Evolutionary conservation across 2,329 filamentous ascomycete genomes (phyloP).

Genomic region (Colletotrichum higginsianum): DNA sequence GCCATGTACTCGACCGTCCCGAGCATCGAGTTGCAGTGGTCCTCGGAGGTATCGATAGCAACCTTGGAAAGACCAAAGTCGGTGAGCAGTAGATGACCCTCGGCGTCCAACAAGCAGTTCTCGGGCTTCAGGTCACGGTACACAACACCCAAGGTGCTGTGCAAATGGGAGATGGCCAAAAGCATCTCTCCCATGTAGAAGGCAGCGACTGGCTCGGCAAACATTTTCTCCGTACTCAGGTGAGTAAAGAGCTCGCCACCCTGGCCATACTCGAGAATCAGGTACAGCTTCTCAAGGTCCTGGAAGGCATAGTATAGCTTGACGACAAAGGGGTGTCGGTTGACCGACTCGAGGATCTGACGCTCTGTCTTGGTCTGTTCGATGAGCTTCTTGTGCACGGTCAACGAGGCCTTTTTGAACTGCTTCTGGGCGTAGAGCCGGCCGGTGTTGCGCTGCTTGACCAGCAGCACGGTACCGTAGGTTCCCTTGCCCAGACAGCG

Average conservation of each 20-base stretch:
- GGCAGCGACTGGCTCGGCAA: slow-evolving; percentile 87
- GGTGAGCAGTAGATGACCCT: slow-evolving; percentile 93
- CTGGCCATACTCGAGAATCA: slow-evolving; percentile 97
- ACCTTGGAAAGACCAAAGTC: slow-evolving; percentile 99
- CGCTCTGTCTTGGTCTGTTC: slow-evolving; percentile 99
- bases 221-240: slow-evolving; percentile 94
- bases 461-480: slow-evolving; percentile 93
- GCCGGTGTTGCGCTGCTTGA: slow-evolving; percentile 90
- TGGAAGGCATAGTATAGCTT: slow-evolving; percentile 99
- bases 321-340: slow-evolving; percentile 96
- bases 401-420: slow-evolving; percentile 95
- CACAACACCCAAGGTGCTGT: slow-evolving; percentile 91
- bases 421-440: slow-evolving; percentile 97
- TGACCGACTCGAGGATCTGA: slow-evolving; percentile 94
- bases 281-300: slow-evolving; percentile 96
- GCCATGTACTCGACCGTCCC: slow-evolving; percentile 99
- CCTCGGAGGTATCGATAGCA: slow-evolving; percentile 75
- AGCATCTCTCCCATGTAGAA: slow-evolving; percentile 99
- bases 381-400: slow-evolving; percentile 94
- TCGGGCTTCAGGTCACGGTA: slow-evolving; percentile 98
- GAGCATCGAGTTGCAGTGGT: slow-evolving; percentile 87
- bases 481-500: slow-evolving; percentile 96
- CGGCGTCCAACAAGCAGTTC: slow-evolving; percentile 92
- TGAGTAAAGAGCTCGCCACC: slow-evolving; percentile 98
- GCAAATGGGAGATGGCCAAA: slow-evolving; percentile 91